A percentile compares a stretch with the other conserved stretches of the same genome.
These are phyloP conservation scores for Pseudopediastrum boryanum DNA, from an alignment of 139 green algal species.

Conservation along the genomic window DNA sequence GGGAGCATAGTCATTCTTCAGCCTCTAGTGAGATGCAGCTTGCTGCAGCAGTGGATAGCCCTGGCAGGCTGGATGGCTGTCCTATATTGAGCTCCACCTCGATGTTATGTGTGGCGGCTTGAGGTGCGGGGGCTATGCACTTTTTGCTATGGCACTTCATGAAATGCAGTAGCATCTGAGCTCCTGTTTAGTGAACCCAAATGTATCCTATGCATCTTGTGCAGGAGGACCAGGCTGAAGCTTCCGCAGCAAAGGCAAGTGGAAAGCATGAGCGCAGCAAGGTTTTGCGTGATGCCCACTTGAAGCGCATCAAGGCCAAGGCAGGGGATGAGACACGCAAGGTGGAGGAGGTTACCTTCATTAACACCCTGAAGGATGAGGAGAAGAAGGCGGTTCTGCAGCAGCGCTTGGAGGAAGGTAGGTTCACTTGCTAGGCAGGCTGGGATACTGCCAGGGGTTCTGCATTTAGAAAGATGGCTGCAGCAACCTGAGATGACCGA, in stretches of 20 bases:
- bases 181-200: too few species aligned
- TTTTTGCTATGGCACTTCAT: not conserved
- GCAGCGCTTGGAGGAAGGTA: slow-evolving; percentile 63
- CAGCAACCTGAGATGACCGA: too few species aligned
- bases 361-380: slow-evolving; percentile 60
- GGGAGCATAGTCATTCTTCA: too few species aligned
- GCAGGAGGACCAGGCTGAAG: not conserved
- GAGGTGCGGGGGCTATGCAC: not conserved
- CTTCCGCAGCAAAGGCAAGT: slow-evolving; percentile 41
- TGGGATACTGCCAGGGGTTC: too few species aligned
- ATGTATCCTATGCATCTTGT: not conserved
- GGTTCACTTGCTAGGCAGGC: not conserved
- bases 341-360: slow-evolving; percentile 71
- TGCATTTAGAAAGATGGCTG: too few species aligned
- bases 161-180: not conserved
- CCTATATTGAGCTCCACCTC: too few species aligned
- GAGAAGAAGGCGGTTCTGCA: slow-evolving; percentile 63
- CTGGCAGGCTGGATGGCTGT: not conserved
- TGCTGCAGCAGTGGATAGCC: not conserved
- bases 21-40: too few species aligned
- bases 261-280: slow-evolving; percentile 56
- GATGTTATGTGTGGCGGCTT: not conserved
- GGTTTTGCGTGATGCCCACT: slow-evolving; percentile 57
- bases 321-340: slow-evolving; percentile 66
- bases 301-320: slow-evolving; percentile 49